A percentile compares a stretch with the other conserved stretches of the same genome.
phyloP scores from a whole-genome alignment of 345 rosid genomes.

The Fremontodendron californicum region DNA sequence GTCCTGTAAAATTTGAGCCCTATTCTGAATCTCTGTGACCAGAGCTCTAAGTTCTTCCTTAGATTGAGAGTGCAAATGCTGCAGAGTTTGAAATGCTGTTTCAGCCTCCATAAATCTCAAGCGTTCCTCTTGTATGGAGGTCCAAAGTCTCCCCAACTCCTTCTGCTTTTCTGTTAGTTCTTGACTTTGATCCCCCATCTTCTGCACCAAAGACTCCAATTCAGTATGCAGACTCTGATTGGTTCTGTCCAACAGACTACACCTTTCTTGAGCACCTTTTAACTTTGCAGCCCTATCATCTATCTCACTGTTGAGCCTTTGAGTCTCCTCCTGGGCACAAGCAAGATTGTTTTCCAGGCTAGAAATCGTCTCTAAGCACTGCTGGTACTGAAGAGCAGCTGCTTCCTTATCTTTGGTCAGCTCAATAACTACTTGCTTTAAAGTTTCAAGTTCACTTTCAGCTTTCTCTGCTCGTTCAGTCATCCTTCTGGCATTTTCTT shows the following conservation, averaged over 20 bases:
- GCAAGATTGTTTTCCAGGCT: conserved; percentile 62
- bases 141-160: conserved; percentile 83
- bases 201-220: conserved; percentile 52
- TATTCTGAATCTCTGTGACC: conserved; percentile 56
- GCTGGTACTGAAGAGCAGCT: conserved; percentile 56
- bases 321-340: conserved; percentile 56
- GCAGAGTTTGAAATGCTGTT: conserved; percentile 96
- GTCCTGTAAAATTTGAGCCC: conserved; percentile 54
- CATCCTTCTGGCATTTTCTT: conserved; percentile 50
- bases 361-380: conserved; percentile 69
- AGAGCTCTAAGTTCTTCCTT: conserved; percentile 87
- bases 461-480: conserved; percentile 57
- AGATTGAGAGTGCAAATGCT: conserved; percentile 88
- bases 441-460: conserved; percentile 62
- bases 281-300: conserved; percentile 63
- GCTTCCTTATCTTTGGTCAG: conserved; percentile 69
- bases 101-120: conserved; percentile 87
- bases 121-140: conserved; percentile 82
- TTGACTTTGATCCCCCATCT: conserved; percentile 55
- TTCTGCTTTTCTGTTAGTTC: conserved; percentile 83
- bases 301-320: conserved; percentile 63
- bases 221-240: conserved; percentile 70
- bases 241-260: conserved; percentile 64
- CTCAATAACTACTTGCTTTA: conserved; percentile 54
- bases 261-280: conserved; percentile 79